These are phyloP conservation scores for Apiospora arundinis DNA, from an alignment of 2,329 filamentous ascomycete species.

Conservation along the genomic window DNA sequence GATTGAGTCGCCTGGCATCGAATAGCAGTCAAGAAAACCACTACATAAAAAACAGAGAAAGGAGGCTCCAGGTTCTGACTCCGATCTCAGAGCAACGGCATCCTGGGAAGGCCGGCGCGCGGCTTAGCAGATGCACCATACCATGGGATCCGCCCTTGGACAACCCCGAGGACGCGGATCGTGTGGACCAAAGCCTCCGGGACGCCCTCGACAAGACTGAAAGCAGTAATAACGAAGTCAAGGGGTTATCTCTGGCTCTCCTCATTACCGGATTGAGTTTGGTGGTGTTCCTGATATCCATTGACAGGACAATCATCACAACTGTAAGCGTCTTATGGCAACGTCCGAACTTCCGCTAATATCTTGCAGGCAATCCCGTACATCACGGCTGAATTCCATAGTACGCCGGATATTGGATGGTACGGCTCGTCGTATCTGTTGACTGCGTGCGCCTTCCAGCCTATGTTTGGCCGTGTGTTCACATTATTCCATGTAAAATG, in stretches of 20 bases:
- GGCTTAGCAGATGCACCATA: slow-evolving; percentile 18
- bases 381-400: slow-evolving; percentile 41
- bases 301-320: slow-evolving; percentile 36
- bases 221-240: not conserved
- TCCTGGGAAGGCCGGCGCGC: slow-evolving; percentile 28
- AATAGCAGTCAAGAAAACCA: slow-evolving; percentile 13
- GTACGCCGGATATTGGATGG: slow-evolving; percentile 40
- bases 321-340: slow-evolving; percentile 29
- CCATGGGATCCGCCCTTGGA: slow-evolving; percentile 30
- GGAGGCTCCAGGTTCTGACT: slow-evolving; percentile 11
- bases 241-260: slow-evolving; percentile 30
- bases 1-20: slow-evolving; percentile 11
- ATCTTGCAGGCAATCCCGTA: slow-evolving; percentile 35
- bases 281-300: slow-evolving; percentile 37
- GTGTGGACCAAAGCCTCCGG: slow-evolving; percentile 9
- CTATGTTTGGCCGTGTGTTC: slow-evolving; percentile 43
- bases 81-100: slow-evolving; percentile 34
- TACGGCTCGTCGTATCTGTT: slow-evolving; percentile 43
- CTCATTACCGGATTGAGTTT: slow-evolving; percentile 34
- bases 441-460: slow-evolving; percentile 43
- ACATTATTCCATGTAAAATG: slow-evolving; percentile 43
- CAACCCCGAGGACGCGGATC: slow-evolving; percentile 22
- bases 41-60: not conserved
- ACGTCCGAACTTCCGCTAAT: not conserved
- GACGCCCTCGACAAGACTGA: slow-evolving; percentile 1